Evolutionary conservation across 176 grass and related monocot genomes (phyloP).

Genomic region (Cenchrus fungigraminus): DNA sequence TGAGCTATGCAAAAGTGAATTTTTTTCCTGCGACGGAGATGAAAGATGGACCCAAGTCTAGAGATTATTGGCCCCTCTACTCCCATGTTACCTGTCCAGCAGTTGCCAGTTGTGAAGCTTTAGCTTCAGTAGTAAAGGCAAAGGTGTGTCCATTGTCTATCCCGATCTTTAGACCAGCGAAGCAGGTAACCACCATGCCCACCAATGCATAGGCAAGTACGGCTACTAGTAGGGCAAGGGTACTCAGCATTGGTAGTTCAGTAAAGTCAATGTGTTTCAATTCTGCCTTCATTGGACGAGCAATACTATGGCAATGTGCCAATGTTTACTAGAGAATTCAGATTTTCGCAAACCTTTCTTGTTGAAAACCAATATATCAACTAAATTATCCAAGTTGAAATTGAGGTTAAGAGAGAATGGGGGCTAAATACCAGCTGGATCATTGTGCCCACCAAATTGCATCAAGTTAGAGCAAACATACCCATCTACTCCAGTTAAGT

Average conservation of each 20-base stretch:
- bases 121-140: neutral
- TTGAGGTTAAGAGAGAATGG: neutral
- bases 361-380: neutral
- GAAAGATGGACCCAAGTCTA: neutral
- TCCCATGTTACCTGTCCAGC: neutral
- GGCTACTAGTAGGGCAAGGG: neutral
- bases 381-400: neutral
- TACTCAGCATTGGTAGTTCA: neutral
- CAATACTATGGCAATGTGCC: neutral
- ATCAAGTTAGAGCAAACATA: neutral
- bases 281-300: neutral
- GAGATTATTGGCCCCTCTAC: neutral
- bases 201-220: neutral
- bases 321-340: neutral
- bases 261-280: neutral
- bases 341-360: neutral
- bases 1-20: neutral
- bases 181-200: neutral
- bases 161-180: neutral
- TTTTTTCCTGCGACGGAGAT: neutral
- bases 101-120: conserved; percentile 1
- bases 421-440: neutral
- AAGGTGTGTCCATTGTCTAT: neutral
- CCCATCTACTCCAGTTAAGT: neutral
- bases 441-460: neutral